A percentile compares a stretch with the other conserved stretches of the same genome.
Evolutionary conservation across 176 grass and related monocot species (phyloP).

Genomic region (Carex cristatella): DNA sequence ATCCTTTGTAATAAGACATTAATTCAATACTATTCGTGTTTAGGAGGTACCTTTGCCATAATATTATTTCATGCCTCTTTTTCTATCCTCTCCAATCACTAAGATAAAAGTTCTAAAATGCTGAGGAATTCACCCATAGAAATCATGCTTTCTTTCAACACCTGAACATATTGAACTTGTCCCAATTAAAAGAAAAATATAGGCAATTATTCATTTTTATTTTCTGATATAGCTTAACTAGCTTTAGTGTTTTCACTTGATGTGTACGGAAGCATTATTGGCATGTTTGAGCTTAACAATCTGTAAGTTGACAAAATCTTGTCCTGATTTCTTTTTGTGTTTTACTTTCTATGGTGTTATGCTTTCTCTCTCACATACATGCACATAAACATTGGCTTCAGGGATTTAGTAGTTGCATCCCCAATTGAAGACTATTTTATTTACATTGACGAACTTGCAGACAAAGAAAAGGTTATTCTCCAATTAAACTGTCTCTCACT

Average conservation of each 20-base stretch:
- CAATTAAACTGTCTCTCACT: neutral
- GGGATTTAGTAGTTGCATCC: conserved; percentile 88
- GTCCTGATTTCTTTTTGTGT: conserved; percentile 18
- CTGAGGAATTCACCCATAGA: neutral
- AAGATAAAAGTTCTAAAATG: neutral
- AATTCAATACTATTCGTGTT: neutral
- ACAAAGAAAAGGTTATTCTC: conserved; percentile 61
- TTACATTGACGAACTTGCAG: conserved; percentile 84
- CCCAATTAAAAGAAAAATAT: neutral
- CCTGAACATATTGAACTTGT: neutral
- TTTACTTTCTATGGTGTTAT: neutral
- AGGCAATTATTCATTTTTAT: neutral
- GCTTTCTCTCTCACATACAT: conserved; percentile 7
- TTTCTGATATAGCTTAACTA: conserved; percentile 46
- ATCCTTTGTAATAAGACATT: conserved; percentile 46
- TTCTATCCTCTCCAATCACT: neutral
- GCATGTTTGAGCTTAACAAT: conserved; percentile 99
- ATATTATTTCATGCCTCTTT: neutral
- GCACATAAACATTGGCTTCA: conserved; percentile 29
- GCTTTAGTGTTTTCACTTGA: conserved; percentile 85
- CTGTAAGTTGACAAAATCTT: conserved; percentile 55
- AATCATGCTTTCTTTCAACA: neutral
- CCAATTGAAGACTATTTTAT: conserved; percentile 95
- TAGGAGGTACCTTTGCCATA: neutral
- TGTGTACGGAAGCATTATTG: conserved; percentile 89